Base-by-base conservation (phyloP, 306 rosid genomes). In the Vigna trinervia region DNA sequence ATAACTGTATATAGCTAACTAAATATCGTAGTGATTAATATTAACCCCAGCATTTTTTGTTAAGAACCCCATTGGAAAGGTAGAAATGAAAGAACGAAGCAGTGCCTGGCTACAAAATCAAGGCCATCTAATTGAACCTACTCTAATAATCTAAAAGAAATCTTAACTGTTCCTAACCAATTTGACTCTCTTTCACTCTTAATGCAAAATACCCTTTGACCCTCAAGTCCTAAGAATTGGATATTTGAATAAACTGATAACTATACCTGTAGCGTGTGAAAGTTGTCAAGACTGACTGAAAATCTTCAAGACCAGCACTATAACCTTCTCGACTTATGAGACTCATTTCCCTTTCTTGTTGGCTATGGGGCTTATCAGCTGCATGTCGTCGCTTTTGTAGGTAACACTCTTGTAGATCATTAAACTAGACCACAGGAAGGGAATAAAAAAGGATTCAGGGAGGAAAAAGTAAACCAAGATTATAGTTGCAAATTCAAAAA, bases 351-450 rank as follows among this genome's bases (percentile, higher is more conserved):
- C 77, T 79, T 79, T 85, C 96, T 73, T 74, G 89, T 78, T 82
- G 90, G 84, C 81, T 78, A 86, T 53, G 85, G 53, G 83, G 85
- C 81, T 87, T 92, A 80, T 89, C 90, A n/a, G 76, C 85, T 71
- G 86, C 75, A 76, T 88, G 92, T 1, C 92, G 88, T 65, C 97
- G 88, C 82, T 92, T 95, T 87, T 89, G 97, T 71, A 95, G 90
- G 91, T 95, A 95, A 67, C 99, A 95, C 71, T 95, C 99, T 86
- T 95, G 99, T 61, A 95, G 75, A 82, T 92, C 99, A 85, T 87
- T 87, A 75, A 95, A 95, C 99, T 95, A 89, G 80, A 87, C 70
- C 43, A 58, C 77, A 59, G 69, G 71, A 80, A 66, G 79, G 45
- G 20, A 73, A 84, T 12, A 57, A 65, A 71, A 82, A 13, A 20